Conservation (phyloP, 257 asterid genomes). For the Solanum rostratum region DNA sequence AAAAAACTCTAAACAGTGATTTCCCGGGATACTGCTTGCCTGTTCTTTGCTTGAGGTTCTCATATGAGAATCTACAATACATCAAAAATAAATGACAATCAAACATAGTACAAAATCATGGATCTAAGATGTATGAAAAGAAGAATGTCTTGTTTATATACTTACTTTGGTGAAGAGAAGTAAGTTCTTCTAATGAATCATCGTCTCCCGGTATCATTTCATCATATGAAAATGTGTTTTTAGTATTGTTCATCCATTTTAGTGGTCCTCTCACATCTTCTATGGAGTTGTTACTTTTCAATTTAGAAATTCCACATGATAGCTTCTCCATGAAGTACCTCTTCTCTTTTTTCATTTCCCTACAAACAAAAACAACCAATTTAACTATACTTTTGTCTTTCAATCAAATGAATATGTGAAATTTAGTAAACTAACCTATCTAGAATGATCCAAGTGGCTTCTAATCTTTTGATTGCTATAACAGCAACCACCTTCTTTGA, state of each 20-base stretch:
- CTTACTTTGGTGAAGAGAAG: conserved; percentile 16
- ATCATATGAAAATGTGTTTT: conserved; percentile 33
- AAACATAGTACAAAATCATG: neutral
- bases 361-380: neutral
- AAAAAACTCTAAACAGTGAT: neutral
- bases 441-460: conserved; percentile 48
- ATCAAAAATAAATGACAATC: neutral
- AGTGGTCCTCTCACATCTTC: conserved; percentile 32
- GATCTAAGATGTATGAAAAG: neutral
- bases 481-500: conserved; percentile 39
- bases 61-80: neutral
- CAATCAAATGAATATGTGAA: neutral
- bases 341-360: conserved; percentile 71
- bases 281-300: conserved; percentile 36
- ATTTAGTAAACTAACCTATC: conserved; percentile 29
- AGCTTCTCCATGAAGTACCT: conserved; percentile 47
- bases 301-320: conserved; percentile 43
- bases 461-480: conserved; percentile 26
- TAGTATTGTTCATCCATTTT: neutral
- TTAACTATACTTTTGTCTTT: neutral
- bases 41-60: neutral
- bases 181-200: conserved; percentile 27
- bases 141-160: neutral
- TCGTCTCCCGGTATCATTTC: conserved; percentile 63
- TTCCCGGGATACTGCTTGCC: neutral